Base-by-base conservation (phyloP, 164 flowering plant genomes). In the Berberis vulgaris region DNA sequence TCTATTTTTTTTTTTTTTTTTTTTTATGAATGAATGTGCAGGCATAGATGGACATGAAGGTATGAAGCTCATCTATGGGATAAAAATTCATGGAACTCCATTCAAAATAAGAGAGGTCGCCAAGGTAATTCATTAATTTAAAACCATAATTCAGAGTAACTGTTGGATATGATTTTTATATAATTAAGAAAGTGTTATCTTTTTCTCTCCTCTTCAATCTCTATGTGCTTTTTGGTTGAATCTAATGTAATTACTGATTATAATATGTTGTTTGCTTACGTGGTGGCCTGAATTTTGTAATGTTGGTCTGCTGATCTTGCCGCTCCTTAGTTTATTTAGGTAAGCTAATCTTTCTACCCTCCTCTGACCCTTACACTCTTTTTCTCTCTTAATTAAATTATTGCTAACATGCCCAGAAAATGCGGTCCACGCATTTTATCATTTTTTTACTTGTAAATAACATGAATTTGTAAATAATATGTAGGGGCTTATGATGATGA, bases 401-500 rank as follows among this genome's bases (percentile, higher is more conserved):
- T 47, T 47, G 50, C 50, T 47, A 47, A 47, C 5, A 47, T 5
- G 50, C 9, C 9, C 7, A 9, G 50, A 47, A 47, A 47, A 5
- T 47, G 5, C 50, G 7, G 5, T 47, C 9, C 5, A 47, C 5
- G 9, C 5, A 9, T 47, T 47, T 9, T 5, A 9, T 47, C 9
- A 47, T 47, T 47, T 47, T 47, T 47, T 47, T 5, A 9, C 9
- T 47, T 47, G 5, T 47, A 9, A 9, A 9, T 47, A 9, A 47
- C 50, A 47, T 5, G 9, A 47, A 9, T 47, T 47, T 5, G 9
- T 47, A 47, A 47, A 5, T 5, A 47, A 47, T 5, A 5, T 47
- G 55, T 52, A 52, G 55, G 55, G 13, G 55, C 55, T 52, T 52
- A 52, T 52, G 55, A 52, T 52, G 7, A 52, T 52, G 55, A 52